Conservation (phyloP, 2,329 filamentous ascomycete species). For the Pseudogymnoascus sp. region DNA sequence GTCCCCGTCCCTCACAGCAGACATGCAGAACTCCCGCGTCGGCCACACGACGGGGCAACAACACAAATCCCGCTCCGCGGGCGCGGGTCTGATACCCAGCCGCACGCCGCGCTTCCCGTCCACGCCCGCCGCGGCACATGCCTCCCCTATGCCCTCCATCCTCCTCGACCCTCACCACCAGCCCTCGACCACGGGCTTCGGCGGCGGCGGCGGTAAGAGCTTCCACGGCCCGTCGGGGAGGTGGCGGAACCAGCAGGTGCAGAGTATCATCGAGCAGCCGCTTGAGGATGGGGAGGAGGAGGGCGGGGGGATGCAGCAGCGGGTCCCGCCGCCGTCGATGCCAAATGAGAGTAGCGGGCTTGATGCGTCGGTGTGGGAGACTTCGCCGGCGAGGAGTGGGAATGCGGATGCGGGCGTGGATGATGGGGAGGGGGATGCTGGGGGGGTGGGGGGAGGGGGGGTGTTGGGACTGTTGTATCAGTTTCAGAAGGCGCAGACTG, state of each 20-base stretch:
- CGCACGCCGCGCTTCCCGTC: conserved; percentile 34
- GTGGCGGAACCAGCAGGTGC: conserved; percentile 34
- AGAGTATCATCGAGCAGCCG: conserved; percentile 47
- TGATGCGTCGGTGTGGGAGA: conserved; percentile 39
- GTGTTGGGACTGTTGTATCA: conserved; percentile 59
- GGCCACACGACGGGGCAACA: background rate
- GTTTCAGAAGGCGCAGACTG: conserved; percentile 53
- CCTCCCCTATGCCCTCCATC: conserved; percentile 58
- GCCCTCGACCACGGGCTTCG: conserved; percentile 42
- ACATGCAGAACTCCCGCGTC: conserved; percentile 31
- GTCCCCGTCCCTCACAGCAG: conserved; percentile 49
- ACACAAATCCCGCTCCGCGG: conserved; percentile 37
- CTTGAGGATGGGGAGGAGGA: conserved; percentile 32
- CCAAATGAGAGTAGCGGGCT: conserved; percentile 24
- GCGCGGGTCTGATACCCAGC: conserved; percentile 23
- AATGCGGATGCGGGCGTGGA: conserved; percentile 21
- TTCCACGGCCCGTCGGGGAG: conserved; percentile 36
- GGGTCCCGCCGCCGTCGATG: conserved; percentile 7
- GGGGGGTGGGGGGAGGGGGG: conserved; percentile 40
- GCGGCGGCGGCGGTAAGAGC: conserved; percentile 36
- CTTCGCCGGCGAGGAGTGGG: conserved; percentile 23
- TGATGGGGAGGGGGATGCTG: conserved; percentile 33
- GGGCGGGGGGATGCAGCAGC: conserved; percentile 13
- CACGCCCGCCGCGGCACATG: conserved; percentile 28
- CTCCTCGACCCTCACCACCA: conserved; percentile 70